Evolutionary conservation across 78 protist species (phyloP), one percentile per base, ranked within the genome.

Genomic region (Dictyostelium brefeldianum): DNA sequence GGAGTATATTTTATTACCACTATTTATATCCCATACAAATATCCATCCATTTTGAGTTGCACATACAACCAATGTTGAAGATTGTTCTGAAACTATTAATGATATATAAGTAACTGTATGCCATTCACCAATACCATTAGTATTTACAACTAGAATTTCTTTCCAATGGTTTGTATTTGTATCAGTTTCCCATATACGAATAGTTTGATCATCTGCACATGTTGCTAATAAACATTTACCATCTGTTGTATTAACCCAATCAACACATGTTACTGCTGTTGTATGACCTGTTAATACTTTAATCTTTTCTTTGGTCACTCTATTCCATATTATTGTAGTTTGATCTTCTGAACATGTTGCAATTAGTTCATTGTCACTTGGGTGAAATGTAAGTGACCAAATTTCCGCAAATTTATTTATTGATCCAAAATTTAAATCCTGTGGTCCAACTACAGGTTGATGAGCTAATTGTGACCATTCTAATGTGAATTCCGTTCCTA

Each of bases 41-140:
- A 87, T 27, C 93, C 93, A 87, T 10, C 93, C 93, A 77, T 87
- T 87, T 77, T 87, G 93, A 7, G 93, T 87, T 25, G 74, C 83
- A 65, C 84, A 87, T 31, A 64, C 69, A 1, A 87, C 81, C 9
- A 73, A 22, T 20, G 69, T 27, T 9, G 46, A 43, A 27, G 31
- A 11, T 20, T 20, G 17, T 62, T 29, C 1, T 3, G 70, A 31
- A 11, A 22, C 70, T 11, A 83, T 27, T 2, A 87, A 56, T 50
- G 93, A 46, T 31, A 87, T 9, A 64, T 87, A 87, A 12, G 93
- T 87, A 0, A 87, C 93, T 10, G 93, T 87, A 50, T 87, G 93
- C 93, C 93, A 87, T 17, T 87, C 93, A 31, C 93, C 93, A 46
- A 87, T 71, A 78, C 51, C 48, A 9, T 74, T 77, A 7, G 93